phyloP scores from a whole-genome alignment of 306 rosid genomes.

The Fragaria ananassa region DNA sequence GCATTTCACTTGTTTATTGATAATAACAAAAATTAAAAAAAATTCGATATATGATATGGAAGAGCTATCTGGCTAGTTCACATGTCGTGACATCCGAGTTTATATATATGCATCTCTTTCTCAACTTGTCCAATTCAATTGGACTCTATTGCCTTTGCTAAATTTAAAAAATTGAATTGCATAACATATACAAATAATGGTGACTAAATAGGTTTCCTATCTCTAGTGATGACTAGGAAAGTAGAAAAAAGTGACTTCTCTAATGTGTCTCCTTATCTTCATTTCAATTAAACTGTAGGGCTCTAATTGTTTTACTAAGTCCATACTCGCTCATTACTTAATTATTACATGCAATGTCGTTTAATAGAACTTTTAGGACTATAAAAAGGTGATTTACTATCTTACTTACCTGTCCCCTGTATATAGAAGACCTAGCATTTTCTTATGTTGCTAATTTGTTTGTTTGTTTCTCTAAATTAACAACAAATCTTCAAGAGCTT shows the following conservation, averaged over 20 bases:
- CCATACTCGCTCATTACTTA: conserved; percentile 16
- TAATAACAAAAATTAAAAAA: no score
- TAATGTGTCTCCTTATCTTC: conserved; percentile 20
- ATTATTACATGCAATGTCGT: neutral
- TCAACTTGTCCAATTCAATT: conserved; percentile 22
- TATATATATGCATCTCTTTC: conserved; percentile 18
- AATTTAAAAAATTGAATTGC: conserved; percentile 4
- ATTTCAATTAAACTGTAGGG: conserved; percentile 1
- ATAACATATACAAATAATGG: neutral
- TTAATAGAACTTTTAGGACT: conserved; percentile 16
- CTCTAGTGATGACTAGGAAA: conserved; percentile 26
- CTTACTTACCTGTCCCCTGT: conserved; percentile 11
- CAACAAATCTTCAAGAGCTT: conserved; percentile 28
- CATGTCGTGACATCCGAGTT: conserved; percentile 17
- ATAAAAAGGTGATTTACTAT: conserved; percentile 11
- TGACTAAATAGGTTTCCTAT: conserved; percentile 10
- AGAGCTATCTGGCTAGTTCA: neutral
- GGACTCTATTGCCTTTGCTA: conserved; percentile 24
- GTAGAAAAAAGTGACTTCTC: conserved; percentile 24
- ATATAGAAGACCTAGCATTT: conserved; percentile 8
- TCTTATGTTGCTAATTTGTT: conserved; percentile 21
- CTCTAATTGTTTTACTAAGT: conserved; percentile 29
- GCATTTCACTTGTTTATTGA: no score
- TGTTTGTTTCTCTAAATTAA: conserved; percentile 24
- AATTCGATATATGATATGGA: neutral